These are phyloP conservation scores for Aspergillus mulundensis DNA, from an alignment of 495 filamentous ascomycete species.

Conservation along the genomic window DNA sequence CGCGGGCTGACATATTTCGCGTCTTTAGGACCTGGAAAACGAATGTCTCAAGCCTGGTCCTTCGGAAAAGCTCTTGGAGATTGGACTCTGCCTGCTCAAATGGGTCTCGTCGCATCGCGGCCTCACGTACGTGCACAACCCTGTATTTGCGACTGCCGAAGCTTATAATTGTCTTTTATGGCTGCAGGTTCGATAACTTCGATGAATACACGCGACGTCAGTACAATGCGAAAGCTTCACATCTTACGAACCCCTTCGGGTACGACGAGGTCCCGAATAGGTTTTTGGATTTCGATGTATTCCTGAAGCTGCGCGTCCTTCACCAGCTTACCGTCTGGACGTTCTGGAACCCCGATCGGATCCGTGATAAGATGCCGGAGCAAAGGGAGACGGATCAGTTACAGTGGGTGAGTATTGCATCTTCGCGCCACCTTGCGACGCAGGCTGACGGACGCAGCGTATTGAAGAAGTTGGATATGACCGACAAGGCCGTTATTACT, in stretches of 20 bases:
- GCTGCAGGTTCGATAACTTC: conserved; percentile 72
- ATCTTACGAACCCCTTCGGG: conserved; percentile 78
- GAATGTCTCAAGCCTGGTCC: conserved; percentile 75
- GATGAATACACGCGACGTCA: conserved; percentile 92
- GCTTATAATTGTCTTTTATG: background rate
- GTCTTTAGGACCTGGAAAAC: conserved; percentile 72
- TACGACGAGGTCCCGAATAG: conserved; percentile 64
- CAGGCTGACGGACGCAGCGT: conserved; percentile 51
- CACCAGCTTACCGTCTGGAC: conserved; percentile 91
- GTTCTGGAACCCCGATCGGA: conserved; percentile 75
- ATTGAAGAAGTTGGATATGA: conserved; percentile 93
- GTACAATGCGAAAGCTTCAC: conserved; percentile 76
- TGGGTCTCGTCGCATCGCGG: conserved; percentile 91
- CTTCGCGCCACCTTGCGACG: background rate
- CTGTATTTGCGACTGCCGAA: background rate
- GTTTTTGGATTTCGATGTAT: conserved; percentile 78
- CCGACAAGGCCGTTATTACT: conserved; percentile 75
- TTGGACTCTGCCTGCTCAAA: conserved; percentile 87
- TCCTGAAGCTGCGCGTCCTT: conserved; percentile 81
- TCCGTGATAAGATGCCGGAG: conserved; percentile 83
- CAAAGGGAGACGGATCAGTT: conserved; percentile 76
- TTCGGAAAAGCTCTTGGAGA: conserved; percentile 69
- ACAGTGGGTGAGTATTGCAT: conserved; percentile 64
- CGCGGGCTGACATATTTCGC: background rate
- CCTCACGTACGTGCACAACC: conserved; percentile 62